Evolutionary conservation across 305 asterid genomes (phyloP).

Genomic region (Solanum chacoense): DNA sequence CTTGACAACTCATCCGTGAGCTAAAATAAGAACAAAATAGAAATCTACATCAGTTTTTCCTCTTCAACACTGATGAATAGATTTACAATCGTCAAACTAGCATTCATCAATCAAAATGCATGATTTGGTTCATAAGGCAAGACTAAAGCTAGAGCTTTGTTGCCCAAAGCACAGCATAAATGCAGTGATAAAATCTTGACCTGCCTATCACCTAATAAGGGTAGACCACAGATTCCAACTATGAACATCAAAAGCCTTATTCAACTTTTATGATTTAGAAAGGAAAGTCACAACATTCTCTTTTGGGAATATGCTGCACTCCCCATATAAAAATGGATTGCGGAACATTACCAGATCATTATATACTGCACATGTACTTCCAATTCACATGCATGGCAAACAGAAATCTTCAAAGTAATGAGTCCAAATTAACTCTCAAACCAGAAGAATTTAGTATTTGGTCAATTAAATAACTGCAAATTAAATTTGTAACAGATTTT

Average conservation of each 20-base stretch:
- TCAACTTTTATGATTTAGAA: neutral
- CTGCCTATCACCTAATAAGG: neutral
- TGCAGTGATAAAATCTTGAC: neutral
- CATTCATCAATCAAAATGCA: neutral
- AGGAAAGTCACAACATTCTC: neutral
- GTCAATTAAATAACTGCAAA: neutral
- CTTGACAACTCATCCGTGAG: conserved; percentile 78
- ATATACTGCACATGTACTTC: neutral
- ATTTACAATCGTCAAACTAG: neutral
- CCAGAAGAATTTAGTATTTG: neutral
- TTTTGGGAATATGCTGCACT: neutral
- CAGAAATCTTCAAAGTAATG: neutral
- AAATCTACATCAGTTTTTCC: conserved; percentile 23
- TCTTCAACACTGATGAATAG: neutral
- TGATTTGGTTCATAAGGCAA: neutral
- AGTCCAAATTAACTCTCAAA: neutral
- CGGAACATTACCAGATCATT: neutral
- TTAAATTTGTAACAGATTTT: neutral
- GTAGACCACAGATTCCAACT: neutral
- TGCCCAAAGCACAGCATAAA: neutral
- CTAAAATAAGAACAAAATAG: conserved; percentile 23
- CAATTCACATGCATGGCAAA: neutral
- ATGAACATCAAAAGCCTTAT: neutral
- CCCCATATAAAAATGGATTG: neutral
- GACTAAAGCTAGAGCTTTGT: neutral